Conservation (phyloP, 2,329 filamentous ascomycete species). For the Beauveria brongniartii region DNA sequence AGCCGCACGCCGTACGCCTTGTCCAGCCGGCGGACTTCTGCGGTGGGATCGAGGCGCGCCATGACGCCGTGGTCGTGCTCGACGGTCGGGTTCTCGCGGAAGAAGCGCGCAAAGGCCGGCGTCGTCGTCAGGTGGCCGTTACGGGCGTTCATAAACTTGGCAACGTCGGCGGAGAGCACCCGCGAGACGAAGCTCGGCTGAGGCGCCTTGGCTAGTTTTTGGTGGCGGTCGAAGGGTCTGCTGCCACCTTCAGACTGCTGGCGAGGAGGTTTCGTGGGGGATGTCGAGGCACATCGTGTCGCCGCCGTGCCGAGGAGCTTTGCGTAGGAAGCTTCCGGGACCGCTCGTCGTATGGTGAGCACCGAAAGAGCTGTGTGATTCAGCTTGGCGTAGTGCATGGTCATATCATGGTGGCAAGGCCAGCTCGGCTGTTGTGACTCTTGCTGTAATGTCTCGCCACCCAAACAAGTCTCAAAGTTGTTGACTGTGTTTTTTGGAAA, state of each 20-base stretch:
- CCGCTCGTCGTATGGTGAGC: neutral
- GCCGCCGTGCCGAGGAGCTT: neutral
- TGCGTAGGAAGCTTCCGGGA: neutral
- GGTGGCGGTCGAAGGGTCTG: neutral
- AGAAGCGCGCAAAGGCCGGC: constrained; percentile 15
- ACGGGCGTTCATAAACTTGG: neutral
- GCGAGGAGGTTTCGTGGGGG: neutral
- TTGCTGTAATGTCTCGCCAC: neutral
- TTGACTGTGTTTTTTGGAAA: neutral
- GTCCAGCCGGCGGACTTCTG: constrained; percentile 11
- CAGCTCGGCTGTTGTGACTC: neutral
- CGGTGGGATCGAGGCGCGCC: neutral
- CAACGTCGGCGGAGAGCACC: neutral
- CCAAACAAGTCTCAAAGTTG: neutral
- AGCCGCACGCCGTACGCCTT: constrained; percentile 18
- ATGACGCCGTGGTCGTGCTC: constrained; percentile 10
- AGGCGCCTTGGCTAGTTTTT: neutral
- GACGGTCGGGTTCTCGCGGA: constrained; percentile 9
- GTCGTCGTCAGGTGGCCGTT: constrained; percentile 7
- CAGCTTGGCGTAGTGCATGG: neutral
- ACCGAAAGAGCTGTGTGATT: neutral
- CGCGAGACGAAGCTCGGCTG: neutral
- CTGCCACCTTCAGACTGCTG: neutral
- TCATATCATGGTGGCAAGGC: constrained; percentile 8
- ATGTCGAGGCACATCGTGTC: neutral